Conservation (phyloP, 345 rosid genomes). For the Camelina hispida region DNA sequence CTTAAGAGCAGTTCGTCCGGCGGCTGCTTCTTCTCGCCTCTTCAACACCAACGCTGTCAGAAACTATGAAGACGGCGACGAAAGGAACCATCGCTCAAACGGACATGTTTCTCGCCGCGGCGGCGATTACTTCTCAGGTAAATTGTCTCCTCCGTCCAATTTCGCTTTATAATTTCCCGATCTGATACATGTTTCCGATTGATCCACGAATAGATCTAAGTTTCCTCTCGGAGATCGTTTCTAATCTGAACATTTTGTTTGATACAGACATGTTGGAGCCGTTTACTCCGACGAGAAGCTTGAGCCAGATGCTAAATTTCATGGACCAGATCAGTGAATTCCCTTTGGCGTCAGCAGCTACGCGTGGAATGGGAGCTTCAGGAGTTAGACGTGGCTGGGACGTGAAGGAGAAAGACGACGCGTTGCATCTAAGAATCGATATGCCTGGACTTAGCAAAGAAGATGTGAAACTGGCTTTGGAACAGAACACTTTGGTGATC, state of each 20-base stretch:
- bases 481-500: conserved; percentile 64
- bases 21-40: conserved; percentile 41
- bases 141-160: background rate
- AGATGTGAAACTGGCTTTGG: conserved; percentile 57
- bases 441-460: conserved; percentile 64
- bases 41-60: conserved; percentile 46
- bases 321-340: conserved; percentile 53
- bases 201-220: background rate
- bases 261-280: conserved; percentile 46
- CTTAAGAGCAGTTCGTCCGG: conserved; percentile 26
- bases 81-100: background rate
- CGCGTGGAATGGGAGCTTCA: conserved; percentile 42
- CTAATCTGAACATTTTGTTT: background rate
- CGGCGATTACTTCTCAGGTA: conserved; percentile 28
- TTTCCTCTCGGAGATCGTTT: background rate
- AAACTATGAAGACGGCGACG: conserved; percentile 18
- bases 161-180: background rate
- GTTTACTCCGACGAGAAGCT: conserved; percentile 40
- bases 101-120: conserved; percentile 11
- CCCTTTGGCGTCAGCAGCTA: conserved; percentile 41
- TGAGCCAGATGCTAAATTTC: conserved; percentile 60
- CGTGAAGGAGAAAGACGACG: conserved; percentile 50
- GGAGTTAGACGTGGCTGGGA: conserved; percentile 48
- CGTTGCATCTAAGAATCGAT: conserved; percentile 49
- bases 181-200: background rate